Conservation (phyloP, 202 grass and related monocot genomes). For the Elaeis oleifera region DNA sequence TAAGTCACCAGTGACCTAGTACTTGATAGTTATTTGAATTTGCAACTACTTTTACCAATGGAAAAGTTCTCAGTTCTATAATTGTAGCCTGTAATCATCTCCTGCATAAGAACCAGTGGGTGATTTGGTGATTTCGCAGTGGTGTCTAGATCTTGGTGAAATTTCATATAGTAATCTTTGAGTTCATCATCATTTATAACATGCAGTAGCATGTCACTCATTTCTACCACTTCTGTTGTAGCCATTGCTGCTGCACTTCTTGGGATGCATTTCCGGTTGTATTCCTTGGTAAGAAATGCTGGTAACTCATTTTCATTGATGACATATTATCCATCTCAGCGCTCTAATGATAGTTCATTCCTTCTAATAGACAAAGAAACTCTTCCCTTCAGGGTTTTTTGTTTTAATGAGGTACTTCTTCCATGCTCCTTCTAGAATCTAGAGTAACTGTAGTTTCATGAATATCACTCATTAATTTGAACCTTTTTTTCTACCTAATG, state of each 20-base stretch:
- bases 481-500: background rate
- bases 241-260: constrained; percentile 49
- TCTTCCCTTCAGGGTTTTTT: constrained; percentile 75
- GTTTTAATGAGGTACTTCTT: constrained; percentile 57
- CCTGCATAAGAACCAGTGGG: too few relatives aligned
- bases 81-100: too few relatives aligned
- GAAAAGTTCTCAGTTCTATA: too few relatives aligned
- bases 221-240: constrained; percentile 19
- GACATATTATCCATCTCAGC: constrained; percentile 1
- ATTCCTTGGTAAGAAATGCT: constrained; percentile 42
- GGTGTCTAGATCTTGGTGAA: too few relatives aligned
- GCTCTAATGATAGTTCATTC: constrained; percentile 6
- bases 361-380: constrained; percentile 58
- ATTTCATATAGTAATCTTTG: too few relatives aligned
- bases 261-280: constrained; percentile 68
- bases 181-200: too few relatives aligned
- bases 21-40: too few relatives aligned
- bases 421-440: background rate
- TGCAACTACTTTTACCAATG: too few relatives aligned
- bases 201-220: too few relatives aligned
- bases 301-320: background rate
- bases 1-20: too few relatives aligned
- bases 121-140: too few relatives aligned
- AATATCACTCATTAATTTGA: background rate
- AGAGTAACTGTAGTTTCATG: background rate